Evolutionary conservation across 371 early-diverging fungal genomes (phyloP).

Genomic region (Capillidium heterosporum): DNA sequence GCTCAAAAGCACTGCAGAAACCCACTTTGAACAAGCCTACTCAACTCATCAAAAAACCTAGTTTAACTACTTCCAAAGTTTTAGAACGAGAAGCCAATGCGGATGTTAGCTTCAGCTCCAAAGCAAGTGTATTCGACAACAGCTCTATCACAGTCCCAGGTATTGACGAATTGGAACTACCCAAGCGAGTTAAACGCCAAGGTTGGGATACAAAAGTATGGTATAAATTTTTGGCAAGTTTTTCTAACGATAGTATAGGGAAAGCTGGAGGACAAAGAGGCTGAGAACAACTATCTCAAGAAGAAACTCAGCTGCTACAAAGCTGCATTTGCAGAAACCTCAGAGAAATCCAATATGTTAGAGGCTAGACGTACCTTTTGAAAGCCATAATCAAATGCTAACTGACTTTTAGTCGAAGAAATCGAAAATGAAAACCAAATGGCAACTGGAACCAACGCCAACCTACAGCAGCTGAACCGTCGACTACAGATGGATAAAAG

Average conservation of each 20-base stretch:
- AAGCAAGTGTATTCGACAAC: neutral
- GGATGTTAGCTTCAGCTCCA: neutral
- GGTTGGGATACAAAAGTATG: conserved; percentile 2
- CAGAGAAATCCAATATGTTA: conserved; percentile 11
- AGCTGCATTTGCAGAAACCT: conserved; percentile 12
- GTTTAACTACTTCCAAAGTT: too few species aligned
- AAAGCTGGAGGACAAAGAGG: conserved; percentile 34
- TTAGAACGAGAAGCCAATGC: neutral
- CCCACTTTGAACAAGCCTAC: neutral
- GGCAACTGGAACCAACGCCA: neutral
- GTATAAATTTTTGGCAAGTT: neutral
- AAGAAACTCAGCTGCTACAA: conserved; percentile 13
- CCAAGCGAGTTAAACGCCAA: neutral
- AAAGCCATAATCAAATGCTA: neutral
- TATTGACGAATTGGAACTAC: neutral
- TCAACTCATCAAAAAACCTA: neutral
- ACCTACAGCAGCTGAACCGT: conserved; percentile 29
- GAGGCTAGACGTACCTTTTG: conserved; percentile 13
- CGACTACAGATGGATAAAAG: conserved; percentile 26
- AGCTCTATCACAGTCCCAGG: neutral
- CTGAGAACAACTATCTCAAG: conserved; percentile 13
- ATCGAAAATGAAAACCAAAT: neutral
- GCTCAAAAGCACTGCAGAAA: neutral
- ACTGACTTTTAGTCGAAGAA: neutral
- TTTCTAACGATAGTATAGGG: conserved; percentile 18